Evolutionary conservation across 345 rosid species (phyloP).

Genomic region (Punica granatum): DNA sequence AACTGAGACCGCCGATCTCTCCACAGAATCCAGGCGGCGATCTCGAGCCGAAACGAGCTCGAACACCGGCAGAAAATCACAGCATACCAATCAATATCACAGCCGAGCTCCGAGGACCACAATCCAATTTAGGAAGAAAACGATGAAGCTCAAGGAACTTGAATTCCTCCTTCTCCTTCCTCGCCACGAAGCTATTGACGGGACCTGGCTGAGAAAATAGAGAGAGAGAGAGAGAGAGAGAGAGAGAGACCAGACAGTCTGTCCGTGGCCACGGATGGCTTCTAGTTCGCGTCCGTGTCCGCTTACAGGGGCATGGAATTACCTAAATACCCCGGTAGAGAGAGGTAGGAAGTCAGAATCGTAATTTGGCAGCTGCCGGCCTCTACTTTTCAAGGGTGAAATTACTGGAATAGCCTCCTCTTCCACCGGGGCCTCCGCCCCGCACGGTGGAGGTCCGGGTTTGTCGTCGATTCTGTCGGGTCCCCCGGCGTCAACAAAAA

Average conservation of each 20-base stretch:
- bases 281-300: not conserved
- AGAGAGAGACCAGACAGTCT: constrained; percentile 2
- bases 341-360: not conserved
- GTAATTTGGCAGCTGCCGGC: not conserved
- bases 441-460: not conserved
- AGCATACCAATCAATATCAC: not conserved
- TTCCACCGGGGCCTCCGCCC: not conserved
- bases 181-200: not conserved
- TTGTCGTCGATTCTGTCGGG: not conserved
- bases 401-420: not conserved
- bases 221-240: not conserved
- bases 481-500: too few species aligned
- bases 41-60: not conserved
- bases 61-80: not conserved
- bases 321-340: not conserved
- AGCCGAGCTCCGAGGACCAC: not conserved
- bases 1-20: not conserved
- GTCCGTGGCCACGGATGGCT: too few species aligned
- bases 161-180: not conserved
- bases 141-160: not conserved
- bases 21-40: not conserved
- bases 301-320: not conserved
- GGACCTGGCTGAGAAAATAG: not conserved
- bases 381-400: not conserved
- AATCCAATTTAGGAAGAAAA: not conserved